Conservation (phyloP, 2,329 filamentous ascomycete genomes). For the Aspergillus sp. region DNA sequence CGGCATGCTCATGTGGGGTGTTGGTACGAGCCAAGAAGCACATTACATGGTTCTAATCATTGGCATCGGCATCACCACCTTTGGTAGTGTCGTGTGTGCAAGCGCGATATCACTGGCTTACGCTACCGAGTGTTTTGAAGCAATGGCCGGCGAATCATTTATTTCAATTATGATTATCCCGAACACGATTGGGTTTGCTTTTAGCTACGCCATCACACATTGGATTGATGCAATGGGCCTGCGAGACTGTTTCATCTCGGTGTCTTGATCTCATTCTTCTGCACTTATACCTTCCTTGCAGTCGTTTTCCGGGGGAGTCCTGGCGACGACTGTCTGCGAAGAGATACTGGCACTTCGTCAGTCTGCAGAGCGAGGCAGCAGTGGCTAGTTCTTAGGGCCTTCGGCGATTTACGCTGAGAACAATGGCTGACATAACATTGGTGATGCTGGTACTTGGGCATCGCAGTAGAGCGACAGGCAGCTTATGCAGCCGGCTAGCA, state of each 20-base stretch:
- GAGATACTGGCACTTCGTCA: too few species aligned
- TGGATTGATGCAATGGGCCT: too few species aligned
- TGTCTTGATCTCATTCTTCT: too few species aligned
- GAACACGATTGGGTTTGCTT: neutral
- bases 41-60: neutral
- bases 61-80: neutral
- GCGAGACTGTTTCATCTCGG: too few species aligned
- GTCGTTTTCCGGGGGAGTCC: too few species aligned
- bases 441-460: neutral
- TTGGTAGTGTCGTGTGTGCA: neutral
- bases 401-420: too few species aligned
- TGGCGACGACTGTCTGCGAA: too few species aligned
- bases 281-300: too few species aligned
- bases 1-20: neutral
- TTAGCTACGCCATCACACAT: neutral
- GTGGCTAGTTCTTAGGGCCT: too few species aligned
- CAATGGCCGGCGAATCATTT: neutral
- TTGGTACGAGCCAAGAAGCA: neutral
- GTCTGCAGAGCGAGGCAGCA: too few species aligned
- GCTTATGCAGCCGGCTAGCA: too few species aligned
- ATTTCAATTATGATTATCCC: neutral
- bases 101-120: neutral
- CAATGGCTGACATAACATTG: neutral
- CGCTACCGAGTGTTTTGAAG: neutral
- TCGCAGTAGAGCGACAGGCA: neutral